Conservation (phyloP, 163 green algal genomes). For the Scenedesmus sp. region DNA sequence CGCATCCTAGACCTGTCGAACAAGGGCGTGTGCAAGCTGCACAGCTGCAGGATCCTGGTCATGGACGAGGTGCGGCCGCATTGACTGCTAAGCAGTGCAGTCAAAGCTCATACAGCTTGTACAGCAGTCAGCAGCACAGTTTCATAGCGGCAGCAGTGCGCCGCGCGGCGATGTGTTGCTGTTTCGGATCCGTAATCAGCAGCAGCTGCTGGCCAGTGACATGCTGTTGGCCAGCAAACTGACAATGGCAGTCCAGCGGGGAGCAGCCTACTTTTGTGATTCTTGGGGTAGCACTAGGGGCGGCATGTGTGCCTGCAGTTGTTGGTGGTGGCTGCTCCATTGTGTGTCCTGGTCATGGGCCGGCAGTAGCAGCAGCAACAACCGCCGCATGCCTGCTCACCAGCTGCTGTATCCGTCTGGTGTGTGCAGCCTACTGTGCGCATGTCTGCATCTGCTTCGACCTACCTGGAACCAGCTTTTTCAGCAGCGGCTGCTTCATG, state of each 20-base stretch:
- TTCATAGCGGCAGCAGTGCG: background rate
- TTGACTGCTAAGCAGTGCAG: background rate
- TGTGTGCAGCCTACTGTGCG: too few relatives aligned
- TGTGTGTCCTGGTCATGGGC: background rate
- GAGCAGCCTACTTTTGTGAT: background rate
- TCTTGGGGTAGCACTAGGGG: background rate
- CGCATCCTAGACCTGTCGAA: constrained; percentile 96
- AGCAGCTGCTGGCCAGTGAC: background rate
- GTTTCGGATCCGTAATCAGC: background rate
- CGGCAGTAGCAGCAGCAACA: background rate
- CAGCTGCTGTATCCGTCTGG: background rate
- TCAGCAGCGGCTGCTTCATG: background rate
- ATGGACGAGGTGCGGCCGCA: constrained; percentile 94
- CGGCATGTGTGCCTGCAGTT: background rate
- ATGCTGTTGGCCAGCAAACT: background rate
- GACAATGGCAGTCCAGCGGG: background rate
- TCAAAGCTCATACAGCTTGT: background rate
- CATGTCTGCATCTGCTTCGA: too few relatives aligned
- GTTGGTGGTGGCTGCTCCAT: background rate
- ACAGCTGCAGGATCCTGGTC: constrained; percentile 89
- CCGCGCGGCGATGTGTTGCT: background rate
- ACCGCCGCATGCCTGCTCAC: background rate
- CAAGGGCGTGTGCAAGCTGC: constrained; percentile 95
- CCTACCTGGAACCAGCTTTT: too few relatives aligned
- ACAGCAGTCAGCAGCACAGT: background rate